Evolutionary conservation across 768 basidiomycete species (phyloP).

Genomic region (Lactifluus pinguis): DNA sequence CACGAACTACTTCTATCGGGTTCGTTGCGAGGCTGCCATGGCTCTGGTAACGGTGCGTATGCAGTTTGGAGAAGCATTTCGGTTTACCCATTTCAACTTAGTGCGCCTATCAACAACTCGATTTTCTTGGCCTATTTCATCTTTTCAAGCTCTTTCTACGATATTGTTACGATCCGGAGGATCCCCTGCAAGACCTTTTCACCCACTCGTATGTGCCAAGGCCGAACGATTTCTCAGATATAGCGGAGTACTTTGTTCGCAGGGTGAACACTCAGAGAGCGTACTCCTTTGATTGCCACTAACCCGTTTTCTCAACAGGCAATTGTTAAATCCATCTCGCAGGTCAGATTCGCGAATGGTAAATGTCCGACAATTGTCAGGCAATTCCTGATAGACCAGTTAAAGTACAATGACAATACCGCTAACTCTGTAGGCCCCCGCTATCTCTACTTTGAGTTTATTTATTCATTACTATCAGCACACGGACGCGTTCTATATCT

Average conservation of each 20-base stretch:
- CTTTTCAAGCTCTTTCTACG: slow-evolving; percentile 91
- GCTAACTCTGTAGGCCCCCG: slow-evolving; percentile 61
- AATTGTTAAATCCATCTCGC: slow-evolving; percentile 73
- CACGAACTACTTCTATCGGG: slow-evolving; percentile 91
- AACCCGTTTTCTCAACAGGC: slow-evolving; percentile 35
- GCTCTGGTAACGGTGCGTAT: slow-evolving; percentile 69
- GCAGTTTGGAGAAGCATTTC: neutral
- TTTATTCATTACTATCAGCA: slow-evolving; percentile 41
- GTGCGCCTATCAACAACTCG: slow-evolving; percentile 77
- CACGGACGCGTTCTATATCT: slow-evolving; percentile 86
- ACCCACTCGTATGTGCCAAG: slow-evolving; percentile 85
- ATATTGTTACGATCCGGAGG: slow-evolving; percentile 85
- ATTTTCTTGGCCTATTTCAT: slow-evolving; percentile 89
- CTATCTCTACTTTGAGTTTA: neutral
- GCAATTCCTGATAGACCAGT: slow-evolving; percentile 81
- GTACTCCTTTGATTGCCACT: neutral
- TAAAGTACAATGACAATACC: slow-evolving; percentile 95
- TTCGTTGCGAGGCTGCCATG: slow-evolving; percentile 88
- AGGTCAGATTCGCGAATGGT: slow-evolving; percentile 79
- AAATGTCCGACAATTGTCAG: slow-evolving; percentile 81
- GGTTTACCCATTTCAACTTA: slow-evolving; percentile 27
- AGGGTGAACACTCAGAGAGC: slow-evolving; percentile 47
- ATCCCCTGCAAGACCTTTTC: slow-evolving; percentile 74
- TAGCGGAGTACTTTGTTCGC: slow-evolving; percentile 89
- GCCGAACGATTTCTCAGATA: slow-evolving; percentile 88